Evolutionary conservation across 768 basidiomycete species (phyloP).

Genomic region (Coprinellus micaceus): DNA sequence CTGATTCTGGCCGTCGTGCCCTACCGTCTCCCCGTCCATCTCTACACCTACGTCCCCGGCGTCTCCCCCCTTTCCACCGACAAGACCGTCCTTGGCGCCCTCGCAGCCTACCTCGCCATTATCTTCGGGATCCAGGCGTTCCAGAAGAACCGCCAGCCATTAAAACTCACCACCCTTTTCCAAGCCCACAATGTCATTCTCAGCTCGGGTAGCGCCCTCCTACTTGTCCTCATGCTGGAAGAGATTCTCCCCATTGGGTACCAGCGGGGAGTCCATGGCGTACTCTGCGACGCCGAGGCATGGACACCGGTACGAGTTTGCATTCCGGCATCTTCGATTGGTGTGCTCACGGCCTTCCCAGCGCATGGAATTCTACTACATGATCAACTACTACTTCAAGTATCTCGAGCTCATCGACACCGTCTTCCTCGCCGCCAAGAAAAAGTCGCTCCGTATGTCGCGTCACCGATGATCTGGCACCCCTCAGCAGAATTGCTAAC

Average conservation of each 20-base stretch:
- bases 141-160: conserved; percentile 75
- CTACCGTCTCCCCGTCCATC: conserved; percentile 53
- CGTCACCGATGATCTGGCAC: neutral
- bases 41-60: conserved; percentile 65
- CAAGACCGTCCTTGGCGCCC: conserved; percentile 63
- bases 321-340: conserved; percentile 14
- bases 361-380: conserved; percentile 95
- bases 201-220: conserved; percentile 75
- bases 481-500: conserved; percentile 7
- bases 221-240: conserved; percentile 87
- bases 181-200: conserved; percentile 89
- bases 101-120: conserved; percentile 79
- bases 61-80: conserved; percentile 80
- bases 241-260: conserved; percentile 81
- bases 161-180: conserved; percentile 79
- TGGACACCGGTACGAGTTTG: conserved; percentile 79
- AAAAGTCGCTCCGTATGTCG: conserved; percentile 87
- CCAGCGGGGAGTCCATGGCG: conserved; percentile 67
- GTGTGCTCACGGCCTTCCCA: conserved; percentile 26
- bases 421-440: conserved; percentile 95
- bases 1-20: conserved; percentile 59
- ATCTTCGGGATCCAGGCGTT: conserved; percentile 81
- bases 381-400: conserved; percentile 99
- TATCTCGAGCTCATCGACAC: conserved; percentile 97
- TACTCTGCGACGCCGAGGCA: conserved; percentile 70